These are phyloP conservation scores for Aureobasidium sp. DNA, from an alignment of 2,329 filamentous ascomycete species.

Conservation along the genomic window DNA sequence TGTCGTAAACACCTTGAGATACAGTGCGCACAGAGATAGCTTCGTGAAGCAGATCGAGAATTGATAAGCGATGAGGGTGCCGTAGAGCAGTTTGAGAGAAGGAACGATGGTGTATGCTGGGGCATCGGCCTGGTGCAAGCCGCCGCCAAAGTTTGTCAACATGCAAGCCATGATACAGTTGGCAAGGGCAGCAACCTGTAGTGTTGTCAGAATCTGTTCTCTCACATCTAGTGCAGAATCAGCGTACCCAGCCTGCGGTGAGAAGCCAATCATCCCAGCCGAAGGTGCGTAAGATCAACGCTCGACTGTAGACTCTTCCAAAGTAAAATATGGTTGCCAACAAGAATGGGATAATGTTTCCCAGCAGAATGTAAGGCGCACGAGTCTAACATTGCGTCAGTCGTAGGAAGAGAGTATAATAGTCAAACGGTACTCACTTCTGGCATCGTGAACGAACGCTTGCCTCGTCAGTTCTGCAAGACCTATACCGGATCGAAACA, in stretches of 20 bases:
- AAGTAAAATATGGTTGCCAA: neutral
- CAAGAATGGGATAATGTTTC: constrained; percentile 6
- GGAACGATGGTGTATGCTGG: neutral
- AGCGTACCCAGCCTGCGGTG: neutral
- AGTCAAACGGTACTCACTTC: neutral
- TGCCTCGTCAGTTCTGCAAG: neutral
- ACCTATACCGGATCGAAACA: neutral
- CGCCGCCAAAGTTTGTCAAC: neutral
- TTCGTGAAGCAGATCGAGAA: constrained; percentile 6
- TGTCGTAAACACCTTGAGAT: constrained; percentile 7
- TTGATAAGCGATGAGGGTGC: constrained; percentile 5
- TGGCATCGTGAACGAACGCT: neutral
- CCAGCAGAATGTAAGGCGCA: constrained; percentile 1
- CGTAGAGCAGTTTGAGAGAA: neutral
- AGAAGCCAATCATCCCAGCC: constrained; percentile 9
- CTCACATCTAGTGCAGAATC: neutral
- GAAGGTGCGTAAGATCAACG: neutral
- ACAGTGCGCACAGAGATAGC: constrained; percentile 2
- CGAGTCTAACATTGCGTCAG: neutral
- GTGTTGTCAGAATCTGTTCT: neutral
- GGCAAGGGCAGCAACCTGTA: neutral
- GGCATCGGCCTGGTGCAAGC: neutral
- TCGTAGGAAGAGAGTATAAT: neutral
- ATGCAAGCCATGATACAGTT: constrained; percentile 10
- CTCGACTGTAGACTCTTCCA: neutral